Percentiles rank a stretch among this genome's conserved stretches.
These are phyloP conservation scores for Rhododendron simsii DNA, from an alignment of 148 eudicot genomes.

Conservation along the genomic window DNA sequence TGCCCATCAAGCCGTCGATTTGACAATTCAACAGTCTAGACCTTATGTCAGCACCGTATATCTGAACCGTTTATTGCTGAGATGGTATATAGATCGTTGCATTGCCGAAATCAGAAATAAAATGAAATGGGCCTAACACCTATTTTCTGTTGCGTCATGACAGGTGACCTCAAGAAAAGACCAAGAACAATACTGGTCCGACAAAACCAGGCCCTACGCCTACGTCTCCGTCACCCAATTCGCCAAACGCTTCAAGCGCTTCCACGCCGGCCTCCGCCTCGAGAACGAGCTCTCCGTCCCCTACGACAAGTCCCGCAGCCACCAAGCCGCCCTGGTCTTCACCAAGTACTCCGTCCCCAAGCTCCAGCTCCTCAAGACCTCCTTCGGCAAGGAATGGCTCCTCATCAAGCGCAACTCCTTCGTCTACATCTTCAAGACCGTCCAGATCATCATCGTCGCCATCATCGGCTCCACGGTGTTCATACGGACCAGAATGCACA, in stretches of 20 bases:
- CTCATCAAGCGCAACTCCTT: conserved; percentile 68
- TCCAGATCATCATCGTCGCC: conserved; percentile 61
- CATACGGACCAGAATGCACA: conserved; percentile 48
- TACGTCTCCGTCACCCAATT: conserved; percentile 60
- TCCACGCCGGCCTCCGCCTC: conserved; percentile 63
- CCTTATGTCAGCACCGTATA: too few relatives aligned
- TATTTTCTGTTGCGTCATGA: neutral
- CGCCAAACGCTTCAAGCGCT: conserved; percentile 48
- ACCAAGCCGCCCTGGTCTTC: conserved; percentile 56
- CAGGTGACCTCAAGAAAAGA: conserved; percentile 81
- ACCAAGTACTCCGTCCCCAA: conserved; percentile 47
- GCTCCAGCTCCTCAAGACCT: conserved; percentile 58
- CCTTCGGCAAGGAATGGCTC: conserved; percentile 72
- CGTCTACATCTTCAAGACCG: conserved; percentile 60
- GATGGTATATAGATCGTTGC: too few relatives aligned
- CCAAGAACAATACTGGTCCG: conserved; percentile 75
- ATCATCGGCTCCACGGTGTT: conserved; percentile 57
- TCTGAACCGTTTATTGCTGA: too few relatives aligned
- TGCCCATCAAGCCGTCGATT: too few relatives aligned
- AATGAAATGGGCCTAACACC: neutral
- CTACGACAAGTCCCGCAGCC: conserved; percentile 48
- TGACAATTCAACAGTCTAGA: too few relatives aligned
- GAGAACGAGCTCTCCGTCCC: conserved; percentile 72
- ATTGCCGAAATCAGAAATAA: too few relatives aligned
- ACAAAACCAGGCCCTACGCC: conserved; percentile 41